A percentile compares a stretch with the other conserved stretches of the same genome.
These are phyloP conservation scores for Albatrellus ellisii DNA, from an alignment of 768 basidiomycete species.

Conservation along the genomic window DNA sequence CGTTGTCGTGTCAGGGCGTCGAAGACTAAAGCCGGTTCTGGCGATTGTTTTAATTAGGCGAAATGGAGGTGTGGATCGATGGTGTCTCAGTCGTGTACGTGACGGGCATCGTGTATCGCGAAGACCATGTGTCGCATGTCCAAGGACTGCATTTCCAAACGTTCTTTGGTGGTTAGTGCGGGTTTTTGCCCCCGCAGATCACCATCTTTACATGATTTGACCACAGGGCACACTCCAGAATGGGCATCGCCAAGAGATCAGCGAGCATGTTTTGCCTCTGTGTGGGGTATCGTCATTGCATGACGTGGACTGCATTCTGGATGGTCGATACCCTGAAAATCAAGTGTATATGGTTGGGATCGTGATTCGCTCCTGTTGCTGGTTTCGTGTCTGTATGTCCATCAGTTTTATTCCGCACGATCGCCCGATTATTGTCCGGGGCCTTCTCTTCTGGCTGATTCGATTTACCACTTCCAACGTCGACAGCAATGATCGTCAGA, in stretches of 20 bases:
- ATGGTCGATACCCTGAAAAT: no score
- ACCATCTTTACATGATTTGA: background rate
- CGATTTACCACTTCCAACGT: no score
- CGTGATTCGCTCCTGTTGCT: no score
- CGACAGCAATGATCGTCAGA: no score
- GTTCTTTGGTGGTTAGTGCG: conserved; percentile 66
- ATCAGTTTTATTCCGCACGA: no score
- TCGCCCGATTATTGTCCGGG: no score
- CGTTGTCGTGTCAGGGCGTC: background rate
- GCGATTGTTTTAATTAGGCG: conserved; percentile 34
- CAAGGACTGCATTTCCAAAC: conserved; percentile 67
- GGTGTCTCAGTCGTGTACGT: conserved; percentile 42
- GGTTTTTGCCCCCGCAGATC: background rate
- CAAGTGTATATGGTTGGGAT: no score
- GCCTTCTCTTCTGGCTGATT: no score
- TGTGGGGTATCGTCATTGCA: conserved; percentile 32
- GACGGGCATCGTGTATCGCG: conserved; percentile 34
- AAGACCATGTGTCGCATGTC: conserved; percentile 28
- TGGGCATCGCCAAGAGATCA: conserved; percentile 56
- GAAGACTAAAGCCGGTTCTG: background rate
- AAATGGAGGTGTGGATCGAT: conserved; percentile 52
- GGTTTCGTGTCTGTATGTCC: no score
- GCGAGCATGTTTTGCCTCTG: conserved; percentile 43
- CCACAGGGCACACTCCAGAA: conserved; percentile 34
- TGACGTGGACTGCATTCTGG: no score